These are phyloP conservation scores for Corymbia calophylla DNA, from an alignment of 441 rosid species.

Conservation along the genomic window DNA sequence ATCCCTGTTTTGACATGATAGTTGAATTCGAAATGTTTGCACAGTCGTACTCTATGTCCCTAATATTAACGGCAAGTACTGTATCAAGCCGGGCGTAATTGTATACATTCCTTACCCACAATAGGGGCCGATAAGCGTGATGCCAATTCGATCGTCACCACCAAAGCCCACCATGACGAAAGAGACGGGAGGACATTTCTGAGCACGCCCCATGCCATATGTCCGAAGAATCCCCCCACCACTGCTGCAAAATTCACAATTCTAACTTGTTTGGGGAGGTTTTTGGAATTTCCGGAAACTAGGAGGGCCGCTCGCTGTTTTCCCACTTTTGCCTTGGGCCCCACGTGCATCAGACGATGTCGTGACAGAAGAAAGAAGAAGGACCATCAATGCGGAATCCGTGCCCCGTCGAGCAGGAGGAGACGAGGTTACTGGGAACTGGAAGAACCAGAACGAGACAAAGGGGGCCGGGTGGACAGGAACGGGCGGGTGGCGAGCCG, in stretches of 20 bases:
- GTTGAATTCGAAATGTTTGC: rapidly evolving
- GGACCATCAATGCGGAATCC: no score
- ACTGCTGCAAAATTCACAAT: no score
- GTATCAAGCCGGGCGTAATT: rapidly evolving
- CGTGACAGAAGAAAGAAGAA: not conserved
- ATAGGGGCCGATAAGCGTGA: not conserved
- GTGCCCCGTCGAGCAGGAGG: no score
- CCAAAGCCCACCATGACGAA: not conserved
- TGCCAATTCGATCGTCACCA: not conserved
- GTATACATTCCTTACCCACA: not conserved
- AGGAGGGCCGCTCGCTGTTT: not conserved
- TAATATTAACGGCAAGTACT: not conserved
- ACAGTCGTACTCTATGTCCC: rapidly evolving
- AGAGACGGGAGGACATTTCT: not conserved
- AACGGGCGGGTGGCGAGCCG: not conserved
- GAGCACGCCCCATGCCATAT: not conserved
- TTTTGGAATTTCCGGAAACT: not conserved
- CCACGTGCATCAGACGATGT: not conserved
- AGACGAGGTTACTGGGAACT: not conserved
- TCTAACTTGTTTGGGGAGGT: not conserved
- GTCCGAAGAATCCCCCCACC: not conserved
- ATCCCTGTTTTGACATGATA: rapidly evolving
- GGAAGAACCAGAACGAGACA: not conserved
- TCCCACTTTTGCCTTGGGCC: not conserved
- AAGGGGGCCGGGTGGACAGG: not conserved